Evolutionary conservation across 352 stramenopile species (phyloP), one percentile per base, ranked within the genome.

Genomic region (Pseudoperonospora humuli): DNA sequence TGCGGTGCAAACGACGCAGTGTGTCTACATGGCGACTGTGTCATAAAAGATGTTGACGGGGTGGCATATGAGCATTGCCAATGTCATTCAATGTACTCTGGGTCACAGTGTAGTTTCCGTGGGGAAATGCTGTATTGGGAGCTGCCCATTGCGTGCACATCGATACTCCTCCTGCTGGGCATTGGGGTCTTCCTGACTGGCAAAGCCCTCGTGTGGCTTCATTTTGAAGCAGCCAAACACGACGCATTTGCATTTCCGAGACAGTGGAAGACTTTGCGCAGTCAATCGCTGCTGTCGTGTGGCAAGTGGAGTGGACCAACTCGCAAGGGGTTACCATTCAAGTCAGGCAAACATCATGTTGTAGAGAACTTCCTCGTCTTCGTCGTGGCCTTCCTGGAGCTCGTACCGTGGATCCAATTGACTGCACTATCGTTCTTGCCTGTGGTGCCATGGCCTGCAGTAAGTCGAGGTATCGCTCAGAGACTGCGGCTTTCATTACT

Each of bases 241-340:
- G 64, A 79, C n/a, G 39, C 27, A 3, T 87, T n/a, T n/a, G n/a
- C n/a, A 29, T 87, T 85, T 14, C 68, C 70, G 3, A 47, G 24
- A n/a, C n/a, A n/a, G n/a, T n/a, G n/a, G n/a, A n/a, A 27, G 24
- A 9, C 24, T 27, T 11, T 9, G 24, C 10, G 6, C 6, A 27
- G 7, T 9, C n/a, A 39, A 17, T 63, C 48, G 13, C 37, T 23
- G 5, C 7, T 65, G 26, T 14, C 57, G 5, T 19, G 51, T 27
- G 67, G 70, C 10, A 63, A 41, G 11, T 85, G 72, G 75, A 50
- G 40, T 13, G 64, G 57, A 13, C 47, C 57, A 9, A 64, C 36
- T 9, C 37, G 50, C 5, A 75, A 71, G 44, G 44, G 42, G 17
- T 38, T 75, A 17, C 42, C 56, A 9, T 48, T 53, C 17, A 45